These are phyloP conservation scores for Pisolithus sp. DNA, from an alignment of 768 basidiomycete species.

Conservation along the genomic window DNA sequence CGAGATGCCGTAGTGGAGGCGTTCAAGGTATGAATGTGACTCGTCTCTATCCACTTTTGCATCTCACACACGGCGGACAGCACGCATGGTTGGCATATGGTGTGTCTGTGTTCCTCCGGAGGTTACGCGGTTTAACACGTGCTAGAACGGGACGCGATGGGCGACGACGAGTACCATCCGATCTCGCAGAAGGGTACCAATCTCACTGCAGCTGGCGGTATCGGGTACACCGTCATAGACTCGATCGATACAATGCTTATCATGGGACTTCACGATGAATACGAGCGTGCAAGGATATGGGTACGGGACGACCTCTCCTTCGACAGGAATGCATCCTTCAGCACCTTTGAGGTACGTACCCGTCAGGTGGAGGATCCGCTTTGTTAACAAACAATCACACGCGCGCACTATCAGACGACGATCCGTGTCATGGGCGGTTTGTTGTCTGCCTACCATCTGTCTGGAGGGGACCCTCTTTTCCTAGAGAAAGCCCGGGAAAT, in stretches of 20 bases:
- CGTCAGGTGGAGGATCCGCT: background rate
- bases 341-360: conserved; percentile 78
- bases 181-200: conserved; percentile 70
- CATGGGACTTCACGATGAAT: conserved; percentile 79
- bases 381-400: conserved; percentile 2
- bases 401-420: conserved; percentile 55
- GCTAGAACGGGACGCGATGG: conserved; percentile 84
- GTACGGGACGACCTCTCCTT: conserved; percentile 62
- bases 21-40: conserved; percentile 53
- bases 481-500: conserved; percentile 77
- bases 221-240: conserved; percentile 87
- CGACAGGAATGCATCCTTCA: conserved; percentile 72
- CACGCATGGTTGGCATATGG: conserved; percentile 86
- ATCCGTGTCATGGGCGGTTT: conserved; percentile 91
- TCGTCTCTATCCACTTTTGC: conserved; percentile 5
- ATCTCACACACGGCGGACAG: conserved; percentile 33
- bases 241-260: conserved; percentile 83
- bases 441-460: conserved; percentile 78
- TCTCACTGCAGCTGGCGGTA: conserved; percentile 69
- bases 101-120: conserved; percentile 25
- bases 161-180: conserved; percentile 89
- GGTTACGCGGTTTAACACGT: conserved; percentile 7
- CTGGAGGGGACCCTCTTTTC: conserved; percentile 58
- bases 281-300: conserved; percentile 73
- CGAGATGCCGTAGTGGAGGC: conserved; percentile 70